Base-by-base conservation (phyloP, 345 rosid species). In the Angophora floribunda region DNA sequence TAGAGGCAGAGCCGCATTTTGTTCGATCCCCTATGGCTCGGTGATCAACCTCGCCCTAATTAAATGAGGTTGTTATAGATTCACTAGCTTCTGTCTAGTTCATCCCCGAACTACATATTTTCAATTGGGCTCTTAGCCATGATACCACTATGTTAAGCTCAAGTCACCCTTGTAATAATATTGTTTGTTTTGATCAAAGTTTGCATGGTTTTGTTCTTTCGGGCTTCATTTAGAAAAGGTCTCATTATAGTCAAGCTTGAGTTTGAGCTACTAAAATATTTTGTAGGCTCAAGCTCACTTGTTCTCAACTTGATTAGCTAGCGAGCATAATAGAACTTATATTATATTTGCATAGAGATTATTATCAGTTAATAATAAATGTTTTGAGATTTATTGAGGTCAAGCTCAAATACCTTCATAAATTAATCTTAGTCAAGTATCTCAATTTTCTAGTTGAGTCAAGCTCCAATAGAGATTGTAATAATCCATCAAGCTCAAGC, bases 361-460 rank as follows among this genome's bases (percentile, higher is more conserved):
- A 75, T 6, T 41, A 75, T 5, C 3, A 0, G 0, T 75, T 19
- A 61, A 61, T 13, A 12, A 26, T 55, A 55, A 55, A 22, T 12
- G 24, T 22, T 75, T 75, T 1, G 0, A 21, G 49, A 49, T 75
- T 75, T 21, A 0, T 41, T 19, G 10, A 75, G 26, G 84, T 41
- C 0, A 4, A 75, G 26, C 15, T 41, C 1, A 0, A 41, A 49
- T 41, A 12, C 49, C 7, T 75, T 41, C 47, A 6, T 41, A 75
- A 41, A 75, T 19, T 36, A 13, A 36, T 75, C 49, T 75, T 41
- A 41, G 28, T 75, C 12, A 3, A 75, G 49, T 41, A 70, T 70
- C 80, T 70, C 7, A 1, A 32, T 32, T 32, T 1, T 16, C 24
- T 16, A 70, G 22, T 32, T 17, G 24, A 70, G 24, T 70, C 41